Base-by-base conservation (phyloP, 2,329 filamentous ascomycete species). In the Neofusicoccum laricinum region DNA sequence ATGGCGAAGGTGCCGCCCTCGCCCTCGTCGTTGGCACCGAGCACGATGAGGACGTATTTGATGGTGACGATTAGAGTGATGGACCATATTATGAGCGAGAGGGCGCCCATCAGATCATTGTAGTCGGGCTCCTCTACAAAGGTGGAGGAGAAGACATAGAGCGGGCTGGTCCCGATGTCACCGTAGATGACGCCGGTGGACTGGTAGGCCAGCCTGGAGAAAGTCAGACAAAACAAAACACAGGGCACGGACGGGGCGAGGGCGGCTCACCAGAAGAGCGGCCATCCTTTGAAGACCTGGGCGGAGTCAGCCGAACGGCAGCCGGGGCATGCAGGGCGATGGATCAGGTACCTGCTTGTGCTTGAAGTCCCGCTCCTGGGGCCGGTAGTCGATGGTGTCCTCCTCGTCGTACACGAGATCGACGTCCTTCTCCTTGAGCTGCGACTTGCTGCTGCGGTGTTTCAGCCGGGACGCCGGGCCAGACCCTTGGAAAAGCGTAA, bases 111-210 rank as follows among this genome's bases (percentile, higher is more conserved):
- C 2, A 91, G 78, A 68, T 89, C 85, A 21, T 85, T 79, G 68
- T 84, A 83, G 6, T 76, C 79, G 0, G 87, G 87, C 15, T 82
- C 76, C 2, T 78, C 75, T 30, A 81, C 79, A 70, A 91, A 91
- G 0, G 86, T 89, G n/a, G 85, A 88, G 17, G 87, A 90, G 73
- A 80, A 90, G 17, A 90, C 88, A 69, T 91, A 91, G 17, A 91
- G 84, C n/a, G 87, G 88, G 66, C 83, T 86, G 5, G 79, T 86
- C 64, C 87, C 88, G 70, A 90, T 89, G 68, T 90, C 88, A 25
- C 88, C 88, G 66, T 90, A 90, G 58, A 90, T 90, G 45, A 88
- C 86, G 58, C 88, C 88, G 34, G 83, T 84, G 2, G 84, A 86
- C 74, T 90, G 87, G 71, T 88, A 90, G 25, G 86, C 84, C 48